These are phyloP conservation scores for Cordyceps militaris DNA, from an alignment of 2,329 filamentous ascomycete species.

Conservation along the genomic window DNA sequence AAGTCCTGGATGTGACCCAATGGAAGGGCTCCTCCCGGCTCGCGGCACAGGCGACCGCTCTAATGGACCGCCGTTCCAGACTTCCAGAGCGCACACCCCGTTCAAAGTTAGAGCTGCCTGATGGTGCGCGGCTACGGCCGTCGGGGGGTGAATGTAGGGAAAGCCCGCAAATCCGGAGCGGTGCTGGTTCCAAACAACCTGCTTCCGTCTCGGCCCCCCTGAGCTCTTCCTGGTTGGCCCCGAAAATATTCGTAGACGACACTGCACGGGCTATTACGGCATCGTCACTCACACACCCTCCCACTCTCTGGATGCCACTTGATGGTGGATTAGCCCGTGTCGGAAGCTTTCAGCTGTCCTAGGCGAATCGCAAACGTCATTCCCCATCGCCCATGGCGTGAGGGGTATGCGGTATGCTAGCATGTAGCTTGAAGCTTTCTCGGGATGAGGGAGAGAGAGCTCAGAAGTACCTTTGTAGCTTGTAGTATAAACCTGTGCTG, in stretches of 20 bases:
- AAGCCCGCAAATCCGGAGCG: background rate
- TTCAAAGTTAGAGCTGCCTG: background rate
- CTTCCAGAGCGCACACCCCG: background rate
- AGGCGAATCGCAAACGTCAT: slow-evolving; percentile 7
- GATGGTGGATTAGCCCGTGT: background rate
- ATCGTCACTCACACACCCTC: background rate
- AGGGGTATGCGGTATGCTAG: background rate
- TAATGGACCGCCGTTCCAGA: background rate
- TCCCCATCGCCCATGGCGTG: slow-evolving; percentile 8
- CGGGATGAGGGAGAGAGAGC: background rate
- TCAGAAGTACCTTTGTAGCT: slow-evolving; percentile 10
- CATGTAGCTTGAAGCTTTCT: slow-evolving; percentile 1
- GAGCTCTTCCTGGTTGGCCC: too few species aligned
- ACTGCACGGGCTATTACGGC: slow-evolving; percentile 3
- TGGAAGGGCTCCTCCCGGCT: background rate
- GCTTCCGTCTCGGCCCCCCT: too few species aligned
- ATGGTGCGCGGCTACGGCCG: background rate
- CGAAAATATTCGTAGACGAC: background rate
- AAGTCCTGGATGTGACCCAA: background rate
- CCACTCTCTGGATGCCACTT: background rate
- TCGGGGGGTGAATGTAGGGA: background rate
- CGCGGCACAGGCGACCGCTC: background rate
- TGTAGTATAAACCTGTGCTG: slow-evolving; percentile 7
- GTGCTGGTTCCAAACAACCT: too few species aligned
- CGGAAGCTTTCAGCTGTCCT: slow-evolving; percentile 5